Base-by-base conservation (phyloP, 768 basidiomycete genomes). In the Lentinula guzmanii region DNA sequence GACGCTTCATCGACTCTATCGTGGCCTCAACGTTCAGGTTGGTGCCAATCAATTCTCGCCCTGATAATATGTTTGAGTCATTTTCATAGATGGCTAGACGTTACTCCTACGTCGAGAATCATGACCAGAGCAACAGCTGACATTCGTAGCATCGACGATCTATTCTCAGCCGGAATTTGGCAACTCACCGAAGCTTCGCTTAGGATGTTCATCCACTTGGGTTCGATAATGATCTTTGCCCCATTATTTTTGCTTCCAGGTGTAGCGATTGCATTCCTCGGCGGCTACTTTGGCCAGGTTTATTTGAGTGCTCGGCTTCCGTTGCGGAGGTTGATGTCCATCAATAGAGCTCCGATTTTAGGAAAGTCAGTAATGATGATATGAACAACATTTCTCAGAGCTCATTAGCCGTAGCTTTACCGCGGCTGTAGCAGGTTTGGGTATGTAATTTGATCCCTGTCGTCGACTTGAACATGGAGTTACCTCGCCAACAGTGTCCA, bases 391-490 rank as follows among this genome's bases (percentile, higher is more conserved):
- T 28, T 15, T 74, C 24, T 67, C 68, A 15, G 6, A 56, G n/a
- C 63, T 35, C 35, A 8, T 64, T 11, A 28, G 60, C 63, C 59
- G 53, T 66, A 70, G 75, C 69, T 74, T 84, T 71, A 75, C 81
- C 52, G 77, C 87, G 64, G 77, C 87, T 2, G 81, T 90, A 39
- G 71, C 78, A 63, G 88, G 87, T 6, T 65, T 87, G 37, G 72
- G 79, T 80, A 71, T 52, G 75, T 57, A 54, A 15, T n/a, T 15
- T n/a, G 0, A 56, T 62, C 63, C 63, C 54, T 61, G 28, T 2
- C 16, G 46, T 52, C 52, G 4, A 62, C 61, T n/a, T 59, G 52
- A 16, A 10, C 37, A 24, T 18, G 42, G 5, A n/a, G 21, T 28
- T 6, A 50, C 59, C 64, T 53, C 34, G 45, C 60, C 46, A 51